Base-by-base conservation (phyloP, 768 basidiomycete genomes). In the Tubosaeta sp. region DNA sequence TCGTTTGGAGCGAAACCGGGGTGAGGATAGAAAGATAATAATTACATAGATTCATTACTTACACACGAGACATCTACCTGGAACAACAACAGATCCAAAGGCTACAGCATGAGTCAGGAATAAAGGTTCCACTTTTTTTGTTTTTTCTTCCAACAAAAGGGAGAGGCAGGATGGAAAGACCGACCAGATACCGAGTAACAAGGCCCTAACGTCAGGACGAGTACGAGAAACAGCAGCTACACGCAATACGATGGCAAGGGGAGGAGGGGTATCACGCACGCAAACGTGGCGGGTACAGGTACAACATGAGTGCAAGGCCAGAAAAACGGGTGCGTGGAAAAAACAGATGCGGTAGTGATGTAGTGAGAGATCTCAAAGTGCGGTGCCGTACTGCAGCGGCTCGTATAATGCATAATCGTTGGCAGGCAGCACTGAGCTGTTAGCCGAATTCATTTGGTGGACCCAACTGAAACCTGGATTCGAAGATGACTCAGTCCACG, bases 381-480 rank as follows among this genome's bases (percentile, higher is more conserved):
- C 48, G 25, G 46, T n/a, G 17, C 33, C 52, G 26, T 52, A 65
- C n/a, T 62, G 59, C 31, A 57, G 50, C 27, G 55, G 35, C 6
- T 60, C 61, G 46, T 65, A 70, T 51, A 69, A 22, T 6, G 56
- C 49, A 32, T 69, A 71, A 41, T 69, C 67, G 46, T 67, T 64
- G 1, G 50, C 46, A 14, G 65, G 39, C 33, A 67, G 26, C 42
- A 53, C 50, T 0, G 65, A 58, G n/a, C 45, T 39, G 44, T 48
- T 53, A 5, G 8, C 27, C 0, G 58, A 4, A n/a, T 62, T 65
- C 12, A 71, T 19, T 31, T 73, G 70, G 46, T 55, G 61, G 48
- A 73, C 62, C 72, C 72, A 74, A 26, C 62, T 53, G 52, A 71
- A 74, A 14, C 72, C 71, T 73, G 39, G 16, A 46, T 19, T 0